phyloP scores from a whole-genome alignment of 352 stramenopile genomes.

The Globisporangium acanthophoron region DNA sequence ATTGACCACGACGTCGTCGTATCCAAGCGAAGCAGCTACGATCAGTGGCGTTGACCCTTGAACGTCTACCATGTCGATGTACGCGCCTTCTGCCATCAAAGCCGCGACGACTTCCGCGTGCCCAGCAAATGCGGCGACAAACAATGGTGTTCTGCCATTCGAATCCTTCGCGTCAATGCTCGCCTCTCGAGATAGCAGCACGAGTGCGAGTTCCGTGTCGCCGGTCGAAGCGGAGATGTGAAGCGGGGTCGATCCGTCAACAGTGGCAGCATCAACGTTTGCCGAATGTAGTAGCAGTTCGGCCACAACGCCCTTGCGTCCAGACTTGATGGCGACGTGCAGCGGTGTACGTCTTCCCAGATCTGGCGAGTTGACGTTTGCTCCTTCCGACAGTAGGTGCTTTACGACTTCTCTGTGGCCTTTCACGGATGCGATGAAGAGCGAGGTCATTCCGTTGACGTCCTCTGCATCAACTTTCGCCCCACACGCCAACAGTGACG shows the following conservation, averaged over 20 bases:
- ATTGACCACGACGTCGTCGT: constrained; percentile 28
- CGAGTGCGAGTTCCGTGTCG: background rate
- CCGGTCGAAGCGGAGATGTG: background rate
- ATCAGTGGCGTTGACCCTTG: constrained; percentile 12
- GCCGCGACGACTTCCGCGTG: background rate
- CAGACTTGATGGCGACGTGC: background rate
- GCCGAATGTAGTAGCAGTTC: background rate
- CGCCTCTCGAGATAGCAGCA: background rate
- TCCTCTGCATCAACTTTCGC: background rate
- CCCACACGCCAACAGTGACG: too few relatives aligned
- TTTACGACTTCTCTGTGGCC: background rate
- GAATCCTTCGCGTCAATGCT: background rate
- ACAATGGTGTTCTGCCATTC: background rate
- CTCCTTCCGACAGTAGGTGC: background rate
- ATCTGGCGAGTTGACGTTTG: background rate
- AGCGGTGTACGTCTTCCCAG: background rate
- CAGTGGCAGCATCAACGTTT: background rate
- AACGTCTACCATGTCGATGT: too few relatives aligned
- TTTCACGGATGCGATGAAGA: background rate
- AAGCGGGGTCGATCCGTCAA: background rate
- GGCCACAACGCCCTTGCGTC: background rate
- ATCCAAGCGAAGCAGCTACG: constrained; percentile 30
- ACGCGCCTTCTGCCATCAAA: background rate
- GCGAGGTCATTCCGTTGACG: background rate
- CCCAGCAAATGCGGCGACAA: background rate